These are phyloP conservation scores for Dipteronia sinensis DNA, from an alignment of 345 rosid genomes.

Conservation along the genomic window DNA sequence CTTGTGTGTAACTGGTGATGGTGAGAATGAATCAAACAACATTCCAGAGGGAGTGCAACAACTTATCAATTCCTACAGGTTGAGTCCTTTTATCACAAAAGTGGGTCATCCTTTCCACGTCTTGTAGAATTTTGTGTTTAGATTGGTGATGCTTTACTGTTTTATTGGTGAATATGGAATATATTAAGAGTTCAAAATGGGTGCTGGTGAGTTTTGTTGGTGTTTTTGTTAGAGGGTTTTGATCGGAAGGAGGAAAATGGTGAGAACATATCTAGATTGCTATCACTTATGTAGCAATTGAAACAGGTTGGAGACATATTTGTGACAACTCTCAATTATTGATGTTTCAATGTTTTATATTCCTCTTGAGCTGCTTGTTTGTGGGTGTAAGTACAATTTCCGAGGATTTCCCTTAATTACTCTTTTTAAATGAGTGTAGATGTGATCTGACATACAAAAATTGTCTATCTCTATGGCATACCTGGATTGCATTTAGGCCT, in stretches of 20 bases:
- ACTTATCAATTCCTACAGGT: conserved; percentile 60
- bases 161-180: neutral
- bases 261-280: neutral
- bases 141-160: neutral
- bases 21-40: conserved; percentile 31
- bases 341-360: neutral
- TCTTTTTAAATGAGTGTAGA: neutral
- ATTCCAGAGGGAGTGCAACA: conserved; percentile 53
- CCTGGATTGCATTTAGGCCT: neutral
- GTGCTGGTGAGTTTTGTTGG: neutral
- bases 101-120: conserved; percentile 47
- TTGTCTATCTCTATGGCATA: neutral
- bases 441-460: neutral
- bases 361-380: neutral
- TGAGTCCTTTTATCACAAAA: conserved; percentile 77
- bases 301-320: neutral
- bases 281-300: neutral
- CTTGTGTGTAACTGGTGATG: conserved; percentile 60
- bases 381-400: neutral
- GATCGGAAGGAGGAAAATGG: neutral
- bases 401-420: neutral
- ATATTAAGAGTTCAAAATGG: neutral
- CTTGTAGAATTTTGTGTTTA: neutral
- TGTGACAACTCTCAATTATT: neutral
- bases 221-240: neutral